Evolutionary conservation across 768 basidiomycete genomes (phyloP), one percentile per base, ranked within the genome.

Genomic region (Boletus reticulatus): DNA sequence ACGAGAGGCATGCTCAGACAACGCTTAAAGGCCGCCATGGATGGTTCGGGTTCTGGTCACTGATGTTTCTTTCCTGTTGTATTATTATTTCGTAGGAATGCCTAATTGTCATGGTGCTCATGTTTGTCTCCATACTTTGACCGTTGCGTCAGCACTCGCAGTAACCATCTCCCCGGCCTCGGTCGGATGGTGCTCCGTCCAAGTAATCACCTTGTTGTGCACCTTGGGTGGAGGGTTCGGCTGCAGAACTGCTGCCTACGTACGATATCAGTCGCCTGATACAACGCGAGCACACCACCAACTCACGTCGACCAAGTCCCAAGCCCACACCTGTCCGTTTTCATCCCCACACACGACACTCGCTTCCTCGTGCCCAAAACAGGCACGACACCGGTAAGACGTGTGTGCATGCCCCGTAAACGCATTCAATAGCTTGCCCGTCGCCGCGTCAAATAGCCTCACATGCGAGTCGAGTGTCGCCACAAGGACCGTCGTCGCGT

Each of bases 291-390:
- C 10, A 51, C 8, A 3, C 11, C 2, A 6, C 19, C 27, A 73
- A 73, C 84, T 66, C 72, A 95, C 95, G 69, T 92, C 89, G 20
- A 98, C 81, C 56, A 98, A 75, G 62, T 96, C 92, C 95, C 95
- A 99, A 41, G 84, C 84, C 92, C 93, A 97, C 4, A 99, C 75
- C 57, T 73, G 75, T 1, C 97, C 97, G 9, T 87, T 81, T 72
- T 98, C 97, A 67, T 98, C 97, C 10, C 97, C 97, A 57, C 84
- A 87, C 6, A 96, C 68, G 16, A 98, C 84, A 24, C 70, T 83
- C 9, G 87, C 88, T 72, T 98, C 97, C 4, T 79, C 87, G 58
- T 89, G 82, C 12, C 89, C 89, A 64, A 96, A 96, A 61, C 84
- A 88, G 24, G 87, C 86, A 29, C 88, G 85, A 65, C 83, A 88